Base-by-base conservation (phyloP, 1,139 yeast genomes). In the Taiozyma sp. region DNA sequence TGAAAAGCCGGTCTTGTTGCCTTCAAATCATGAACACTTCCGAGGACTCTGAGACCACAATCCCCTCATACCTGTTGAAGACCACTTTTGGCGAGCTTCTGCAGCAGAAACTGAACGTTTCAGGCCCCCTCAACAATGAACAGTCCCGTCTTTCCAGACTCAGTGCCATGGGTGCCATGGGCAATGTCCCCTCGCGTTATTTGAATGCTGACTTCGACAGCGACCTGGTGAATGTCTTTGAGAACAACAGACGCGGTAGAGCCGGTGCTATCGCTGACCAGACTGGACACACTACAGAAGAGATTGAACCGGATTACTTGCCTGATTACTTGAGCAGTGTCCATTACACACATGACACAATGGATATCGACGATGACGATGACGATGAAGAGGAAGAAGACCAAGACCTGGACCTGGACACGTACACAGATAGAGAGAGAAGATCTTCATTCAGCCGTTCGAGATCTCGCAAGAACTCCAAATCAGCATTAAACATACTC, bases 131-230 rank as follows among this genome's bases (percentile, higher is more conserved):
- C 24, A 38, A 38, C 41, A 19, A 16, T 19, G 41, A 38, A 8
- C 22, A 19, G 24, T 38, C 41, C 41, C 41, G 41, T 38, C 23
- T 24, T 40, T 40, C 43, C 10, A 40, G 24, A 40, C 7, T 40
- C 7, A 40, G 30, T 24, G 43, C 43, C 16, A 16, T 13, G 16
- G 43, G 43, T 19, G 23, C 14, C 5, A 10, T 40, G 28, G 43
- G 43, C 5, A 40, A 24, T 24, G 16, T 61, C 54, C 65, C 65
- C 2, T 52, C 58, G 1, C 53, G 58, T 19, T 61, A 51, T 24
- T 3, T 27, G 10, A 46, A 39, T 27, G 42, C 49, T 2, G 59
- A 54, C 12, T 55, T 54, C 34, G 54, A 54, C 30, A 48, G 47
- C 12, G 50, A 53, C 19, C 44, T 57, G 10, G 51, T 48, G 1